A percentile compares a stretch with the other conserved stretches of the same genome.
Evolutionary conservation across 129 eudicot species (phyloP).

Genomic region (Lactuca saligna): DNA sequence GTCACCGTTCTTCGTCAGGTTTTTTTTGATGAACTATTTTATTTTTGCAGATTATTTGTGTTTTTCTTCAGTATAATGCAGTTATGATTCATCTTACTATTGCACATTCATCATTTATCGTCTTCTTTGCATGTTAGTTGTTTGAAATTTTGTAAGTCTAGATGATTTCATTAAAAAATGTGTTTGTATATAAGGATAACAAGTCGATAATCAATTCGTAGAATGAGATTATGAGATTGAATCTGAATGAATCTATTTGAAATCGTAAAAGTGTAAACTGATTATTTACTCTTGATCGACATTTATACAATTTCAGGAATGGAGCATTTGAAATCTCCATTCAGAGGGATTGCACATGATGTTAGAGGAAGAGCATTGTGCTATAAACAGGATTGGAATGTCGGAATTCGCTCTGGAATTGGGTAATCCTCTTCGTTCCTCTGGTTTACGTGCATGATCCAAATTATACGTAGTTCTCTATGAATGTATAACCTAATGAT

Average conservation of each 20-base stretch:
- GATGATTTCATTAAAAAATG: not conserved
- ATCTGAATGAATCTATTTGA: not conserved
- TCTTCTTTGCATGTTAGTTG: slow-evolving; percentile 8
- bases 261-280: not conserved
- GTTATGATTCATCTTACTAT: not conserved
- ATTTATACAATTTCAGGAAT: slow-evolving; percentile 24
- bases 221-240: not conserved
- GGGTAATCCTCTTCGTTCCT: slow-evolving; percentile 34
- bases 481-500: not conserved
- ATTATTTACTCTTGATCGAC: not conserved
- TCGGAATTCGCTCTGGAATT: slow-evolving; percentile 52
- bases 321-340: slow-evolving; percentile 51
- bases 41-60: not conserved
- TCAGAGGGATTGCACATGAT: slow-evolving; percentile 50
- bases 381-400: slow-evolving; percentile 62
- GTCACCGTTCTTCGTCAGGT: slow-evolving; percentile 20
- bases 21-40: not conserved
- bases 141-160: not conserved
- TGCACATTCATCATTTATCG: not conserved
- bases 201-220: not conserved
- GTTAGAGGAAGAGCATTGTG: slow-evolving; percentile 47
- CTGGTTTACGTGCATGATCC: not conserved
- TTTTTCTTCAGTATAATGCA: not conserved
- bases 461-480: not conserved
- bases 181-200: not conserved